Evolutionary conservation across 2,329 filamentous ascomycete genomes (phyloP), one percentile per base, ranked within the genome.

Genomic region (Geosmithia putterillii): DNA sequence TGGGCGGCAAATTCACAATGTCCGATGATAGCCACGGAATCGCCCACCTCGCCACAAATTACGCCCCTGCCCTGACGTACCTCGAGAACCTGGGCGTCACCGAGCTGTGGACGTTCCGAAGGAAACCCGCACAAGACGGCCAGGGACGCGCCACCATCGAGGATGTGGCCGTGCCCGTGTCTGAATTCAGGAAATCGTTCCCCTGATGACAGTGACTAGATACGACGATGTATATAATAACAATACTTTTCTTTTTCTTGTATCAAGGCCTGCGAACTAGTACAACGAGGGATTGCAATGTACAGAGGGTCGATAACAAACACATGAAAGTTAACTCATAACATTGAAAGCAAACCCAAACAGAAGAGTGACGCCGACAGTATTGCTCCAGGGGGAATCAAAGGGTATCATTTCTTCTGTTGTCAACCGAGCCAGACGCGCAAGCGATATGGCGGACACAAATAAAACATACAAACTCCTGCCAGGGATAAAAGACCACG

Each of bases 21-120:
- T 95, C 86, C 7, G 92, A 98, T 60, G 92, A 98, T 63, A 95
- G 88, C 59, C 92, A 98, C 65, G 86, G 86, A 35, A 74, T 87
- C 46, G 83, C 76, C 2, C 90, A 98, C 57, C 74, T 98, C 5
- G 87, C 81, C n/a, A 81, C 86, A 42, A 90, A 94, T 57, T 96
- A 92, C 64, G 57, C 60, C 39, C 75, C 74, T 36, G 78, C 84
- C 5, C 63, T 94, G 45, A 69, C 75, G 1, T 95, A 85, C 58
- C 65, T 94, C 44, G 71, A 78, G 49, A 71, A 66, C 46, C 64
- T 86, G 12, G 81, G 79, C 4, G 76, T 90, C 21, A 56, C 64
- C 25, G 68, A 78, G 45, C 65, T 92, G 2, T 81, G 73, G 72
- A 76, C 71, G 4, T 58, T 76, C 21, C 58, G 63, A 52, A 62